Evolutionary conservation across 208 protist species (phyloP), one percentile per base, ranked within the genome.

Genomic region (Zelonia costaricensis): DNA sequence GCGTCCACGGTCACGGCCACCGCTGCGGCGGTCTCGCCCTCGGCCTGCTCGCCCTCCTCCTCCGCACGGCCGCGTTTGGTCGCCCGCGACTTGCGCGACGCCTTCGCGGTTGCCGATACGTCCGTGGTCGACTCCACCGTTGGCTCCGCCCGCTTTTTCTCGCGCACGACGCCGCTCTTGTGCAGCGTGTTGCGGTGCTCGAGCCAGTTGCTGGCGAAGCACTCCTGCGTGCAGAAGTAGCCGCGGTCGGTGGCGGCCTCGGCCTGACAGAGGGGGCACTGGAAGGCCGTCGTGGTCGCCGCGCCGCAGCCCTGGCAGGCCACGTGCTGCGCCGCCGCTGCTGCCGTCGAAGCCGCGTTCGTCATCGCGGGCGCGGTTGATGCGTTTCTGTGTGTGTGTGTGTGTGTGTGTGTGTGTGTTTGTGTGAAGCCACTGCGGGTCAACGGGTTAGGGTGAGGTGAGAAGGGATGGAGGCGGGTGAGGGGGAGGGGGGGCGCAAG

Each of bases 251-350:
- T 82, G 42, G 47, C 55, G 25, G 40, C 49, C 58, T 92, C 79
- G 0, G 89, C 89, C 46, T 95, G 81, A 65, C 89, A 95, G 22
- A 95, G 74, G 5, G 89, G 89, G 45, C 89, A 95, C 63, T 95
- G 89, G 57, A 92, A 88, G 27, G 58, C 58, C 13, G 56, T 52
- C 7, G 74, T 74, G 20, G 80, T 78, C 28, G 57, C 4, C 30
- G 73, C 54, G 27, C 62, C 75, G 56, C 88, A 94, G 28, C 80
- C 88, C 49, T 88, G 71, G 51, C 88, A 94, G 25, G 22, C 27
- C 22, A 49, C 64, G 22, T n/a, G 28, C 23, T 12, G 20, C 44
- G 44, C 35, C n/a, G 40, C 18, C 18, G 28, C 43, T 20, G 20
- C 7, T n/a, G n/a, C n/a, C n/a, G n/a, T n/a, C n/a, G n/a, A n/a